Conservation (phyloP, 768 basidiomycete species). For the Mycena rosella region DNA sequence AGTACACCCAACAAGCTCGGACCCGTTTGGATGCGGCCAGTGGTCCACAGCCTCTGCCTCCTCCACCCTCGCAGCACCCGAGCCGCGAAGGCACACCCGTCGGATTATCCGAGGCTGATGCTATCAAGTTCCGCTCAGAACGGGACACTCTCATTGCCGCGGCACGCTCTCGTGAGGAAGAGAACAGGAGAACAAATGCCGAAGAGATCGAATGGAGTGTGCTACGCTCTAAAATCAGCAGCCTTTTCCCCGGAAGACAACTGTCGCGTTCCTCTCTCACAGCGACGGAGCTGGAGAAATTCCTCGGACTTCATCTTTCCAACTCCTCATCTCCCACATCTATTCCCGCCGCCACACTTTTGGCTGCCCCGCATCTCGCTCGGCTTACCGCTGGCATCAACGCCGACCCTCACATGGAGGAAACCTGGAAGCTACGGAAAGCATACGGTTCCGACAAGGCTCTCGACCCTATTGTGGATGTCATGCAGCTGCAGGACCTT, state of each 20-base stretch:
- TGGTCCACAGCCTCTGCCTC: neutral
- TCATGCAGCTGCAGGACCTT: constrained; percentile 16
- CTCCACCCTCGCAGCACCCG: neutral
- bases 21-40: neutral
- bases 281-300: neutral
- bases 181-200: neutral
- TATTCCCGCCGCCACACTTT: constrained; percentile 5
- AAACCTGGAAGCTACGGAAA: constrained; percentile 17
- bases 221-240: neutral
- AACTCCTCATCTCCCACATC: neutral
- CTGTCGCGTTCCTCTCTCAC: neutral
- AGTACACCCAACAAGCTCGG: neutral
- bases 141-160: neutral
- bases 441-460: constrained; percentile 18
- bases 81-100: constrained; percentile 11
- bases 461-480: constrained; percentile 27
- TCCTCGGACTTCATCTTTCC: neutral
- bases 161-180: neutral
- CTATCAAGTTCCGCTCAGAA: neutral
- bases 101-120: neutral
- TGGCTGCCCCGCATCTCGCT: constrained; percentile 35
- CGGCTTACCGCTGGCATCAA: constrained; percentile 3
- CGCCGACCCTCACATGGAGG: constrained; percentile 35
- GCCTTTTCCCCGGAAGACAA: neutral
- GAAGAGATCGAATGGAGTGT: constrained; percentile 6